Evolutionary conservation across 208 protist species (phyloP), one percentile per base, ranked within the genome.

Genomic region (Vickermania spadyakhi): DNA sequence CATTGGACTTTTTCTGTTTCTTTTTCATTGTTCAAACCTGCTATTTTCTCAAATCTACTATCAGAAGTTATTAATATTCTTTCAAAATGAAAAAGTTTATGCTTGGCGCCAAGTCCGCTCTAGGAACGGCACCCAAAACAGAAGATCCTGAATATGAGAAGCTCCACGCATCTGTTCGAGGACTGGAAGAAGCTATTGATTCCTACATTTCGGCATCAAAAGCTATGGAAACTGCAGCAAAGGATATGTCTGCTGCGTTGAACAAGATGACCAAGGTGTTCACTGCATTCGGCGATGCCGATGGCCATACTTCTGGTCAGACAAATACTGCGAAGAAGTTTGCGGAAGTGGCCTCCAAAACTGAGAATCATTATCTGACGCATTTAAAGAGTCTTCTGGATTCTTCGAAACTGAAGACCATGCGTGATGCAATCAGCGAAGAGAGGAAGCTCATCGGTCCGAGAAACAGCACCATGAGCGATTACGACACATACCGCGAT

Each of bases 371-470:
- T 45, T 45, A 45, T 45, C 36, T 45, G 18, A 45, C 7, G 18
- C 7, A 7, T n/a, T 18, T 45, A n/a, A 7, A 18, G 18, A 45
- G 18, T 45, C 11, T 18, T 45, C 36, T 45, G 36, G 18, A 18
- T 45, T 18, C 36, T 18, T 45, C 36, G 7, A 45, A 45, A 7
- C 18, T 45, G 36, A 45, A 45, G 36, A 45, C 36, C 36, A 45
- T 87, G 31, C 66, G 78, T 56, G 73, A 83, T 41, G 58, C 62
- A 31, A 75, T 86, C 21, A 21, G 55, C 25, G 52, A 70, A 50
- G 66, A 77, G 30, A 55, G 26, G 21, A 55, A 55, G 25, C 51
- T 55, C 26, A 18, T 7, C 13, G 51, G 25, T 23, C 51, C 13
- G 26, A 18, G 51, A 55, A 55, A 27, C 51, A 28, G n/a, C 5